phyloP scores from a whole-genome alignment of 768 basidiomycete species.

The Calocybe indica region DNA sequence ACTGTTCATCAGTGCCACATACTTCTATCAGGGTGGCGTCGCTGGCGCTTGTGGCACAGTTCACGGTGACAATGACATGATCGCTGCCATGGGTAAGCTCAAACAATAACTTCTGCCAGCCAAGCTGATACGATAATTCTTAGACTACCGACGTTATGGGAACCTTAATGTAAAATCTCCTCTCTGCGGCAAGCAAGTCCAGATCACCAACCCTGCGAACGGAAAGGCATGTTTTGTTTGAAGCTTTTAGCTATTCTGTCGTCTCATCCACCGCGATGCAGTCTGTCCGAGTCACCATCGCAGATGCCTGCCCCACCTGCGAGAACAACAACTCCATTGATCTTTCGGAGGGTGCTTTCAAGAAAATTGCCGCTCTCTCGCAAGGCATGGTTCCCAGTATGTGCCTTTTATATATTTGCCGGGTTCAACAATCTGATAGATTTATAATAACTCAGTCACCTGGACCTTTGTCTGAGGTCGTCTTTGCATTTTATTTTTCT shows the following conservation, averaged over 20 bases:
- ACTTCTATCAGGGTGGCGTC: slow-evolving; percentile 63
- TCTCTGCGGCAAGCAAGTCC: slow-evolving; percentile 62
- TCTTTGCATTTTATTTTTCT: no score
- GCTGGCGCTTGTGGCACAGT: slow-evolving; percentile 76
- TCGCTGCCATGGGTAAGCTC: slow-evolving; percentile 59
- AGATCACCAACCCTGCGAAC: slow-evolving; percentile 57
- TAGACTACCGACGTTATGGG: slow-evolving; percentile 51
- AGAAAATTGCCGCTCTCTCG: slow-evolving; percentile 37
- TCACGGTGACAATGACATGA: slow-evolving; percentile 47
- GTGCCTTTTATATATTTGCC: slow-evolving; percentile 15
- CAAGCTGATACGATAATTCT: no score
- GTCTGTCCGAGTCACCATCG: slow-evolving; percentile 58
- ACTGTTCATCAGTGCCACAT: slow-evolving; percentile 45
- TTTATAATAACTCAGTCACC: slow-evolving; percentile 18
- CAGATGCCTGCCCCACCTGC: slow-evolving; percentile 83
- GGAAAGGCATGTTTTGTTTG: slow-evolving; percentile 31
- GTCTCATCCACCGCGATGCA: slow-evolving; percentile 10
- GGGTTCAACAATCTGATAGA: neutral
- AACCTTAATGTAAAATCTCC: slow-evolving; percentile 36
- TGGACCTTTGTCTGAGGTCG: slow-evolving; percentile 29
- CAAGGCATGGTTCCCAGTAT: slow-evolving; percentile 56
- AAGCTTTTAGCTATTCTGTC: neutral
- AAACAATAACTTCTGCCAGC: neutral
- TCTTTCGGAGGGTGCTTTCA: slow-evolving; percentile 66
- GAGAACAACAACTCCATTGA: slow-evolving; percentile 61